Conservation (phyloP, 176 grass and related monocot species). For the Avena eriantha region DNA sequence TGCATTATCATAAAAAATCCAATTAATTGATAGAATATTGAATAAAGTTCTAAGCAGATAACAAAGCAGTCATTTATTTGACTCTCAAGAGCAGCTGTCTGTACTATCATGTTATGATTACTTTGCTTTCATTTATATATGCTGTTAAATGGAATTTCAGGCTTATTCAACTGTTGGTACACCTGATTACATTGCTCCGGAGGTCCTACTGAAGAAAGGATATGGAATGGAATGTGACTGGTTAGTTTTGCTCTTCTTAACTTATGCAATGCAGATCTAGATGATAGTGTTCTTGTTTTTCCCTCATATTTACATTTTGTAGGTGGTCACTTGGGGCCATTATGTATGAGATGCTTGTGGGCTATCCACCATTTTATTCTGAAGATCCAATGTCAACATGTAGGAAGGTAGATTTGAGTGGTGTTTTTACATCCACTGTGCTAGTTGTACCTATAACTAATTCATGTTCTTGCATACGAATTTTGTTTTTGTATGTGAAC, state of each 20-base stretch:
- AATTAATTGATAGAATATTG: not conserved
- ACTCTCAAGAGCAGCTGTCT: not conserved
- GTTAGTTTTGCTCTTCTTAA: constrained; percentile 49
- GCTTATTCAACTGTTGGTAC: constrained; percentile 97
- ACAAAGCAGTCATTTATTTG: constrained; percentile 17
- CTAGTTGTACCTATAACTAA: constrained; percentile 18
- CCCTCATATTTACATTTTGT: constrained; percentile 41
- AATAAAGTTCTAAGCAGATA: constrained; percentile 8
- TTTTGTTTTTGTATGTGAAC: constrained; percentile 9
- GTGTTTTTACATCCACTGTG: constrained; percentile 16
- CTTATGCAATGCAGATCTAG: constrained; percentile 15
- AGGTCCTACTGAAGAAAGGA: constrained; percentile 97
- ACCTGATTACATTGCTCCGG: constrained; percentile 99
- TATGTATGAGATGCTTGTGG: constrained; percentile 99
- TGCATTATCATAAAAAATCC: constrained; percentile 20
- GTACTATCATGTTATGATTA: not conserved
- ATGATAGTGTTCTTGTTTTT: constrained; percentile 11
- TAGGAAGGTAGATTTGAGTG: constrained; percentile 67
- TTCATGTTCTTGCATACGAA: not conserved
- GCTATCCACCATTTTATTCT: constrained; percentile 97
- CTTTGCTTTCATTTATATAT: constrained; percentile 35
- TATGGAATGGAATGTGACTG: constrained; percentile 99
- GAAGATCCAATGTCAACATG: constrained; percentile 96
- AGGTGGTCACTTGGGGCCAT: constrained; percentile 99
- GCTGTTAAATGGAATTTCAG: constrained; percentile 41